Percentiles rank a stretch among this genome's conserved stretches.
phyloP scores from a whole-genome alignment of 345 rosid species.

The Hypericum androsaemum region DNA sequence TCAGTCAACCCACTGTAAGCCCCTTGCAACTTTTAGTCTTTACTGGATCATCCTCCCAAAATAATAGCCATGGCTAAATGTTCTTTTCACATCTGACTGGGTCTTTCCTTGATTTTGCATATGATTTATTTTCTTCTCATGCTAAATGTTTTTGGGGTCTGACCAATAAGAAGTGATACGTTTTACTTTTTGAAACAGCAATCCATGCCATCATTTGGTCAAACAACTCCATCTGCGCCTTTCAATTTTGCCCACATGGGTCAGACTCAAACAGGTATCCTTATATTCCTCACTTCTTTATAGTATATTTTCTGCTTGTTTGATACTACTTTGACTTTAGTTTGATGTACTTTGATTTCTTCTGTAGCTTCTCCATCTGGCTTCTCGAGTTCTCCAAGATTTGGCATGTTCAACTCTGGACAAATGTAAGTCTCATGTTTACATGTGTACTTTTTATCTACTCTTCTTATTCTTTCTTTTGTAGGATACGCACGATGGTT shows the following conservation, averaged over 20 bases:
- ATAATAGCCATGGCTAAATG: not conserved
- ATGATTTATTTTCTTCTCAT: too few species aligned
- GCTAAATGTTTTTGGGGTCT: too few species aligned
- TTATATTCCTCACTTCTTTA: not conserved
- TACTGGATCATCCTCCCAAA: too few species aligned
- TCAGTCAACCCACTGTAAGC: slow-evolving; percentile 52
- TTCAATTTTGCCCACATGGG: slow-evolving; percentile 44
- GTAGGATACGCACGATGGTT: too few species aligned
- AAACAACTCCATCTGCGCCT: slow-evolving; percentile 45
- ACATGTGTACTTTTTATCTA: too few species aligned
- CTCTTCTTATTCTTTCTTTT: too few species aligned
- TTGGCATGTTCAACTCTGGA: slow-evolving; percentile 40
- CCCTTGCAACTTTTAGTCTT: not conserved
- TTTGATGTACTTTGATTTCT: slow-evolving; percentile 2
- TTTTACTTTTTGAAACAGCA: slow-evolving; percentile 21
- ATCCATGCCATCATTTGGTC: slow-evolving; percentile 33
- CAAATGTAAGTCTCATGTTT: slow-evolving; percentile 40
- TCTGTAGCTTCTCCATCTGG: slow-evolving; percentile 36
- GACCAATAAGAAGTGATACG: too few species aligned
- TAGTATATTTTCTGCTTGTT: slow-evolving; percentile 2
- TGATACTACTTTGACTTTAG: slow-evolving; percentile 6
- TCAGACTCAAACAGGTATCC: slow-evolving; percentile 48
- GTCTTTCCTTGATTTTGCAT: too few species aligned
- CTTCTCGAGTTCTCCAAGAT: slow-evolving; percentile 34
- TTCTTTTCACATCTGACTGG: too few species aligned